Percentiles rank a stretch among this genome's conserved stretches.
These are phyloP conservation scores for Aspergillus sp. DNA, from an alignment of 2,329 filamentous ascomycete genomes.

Conservation along the genomic window DNA sequence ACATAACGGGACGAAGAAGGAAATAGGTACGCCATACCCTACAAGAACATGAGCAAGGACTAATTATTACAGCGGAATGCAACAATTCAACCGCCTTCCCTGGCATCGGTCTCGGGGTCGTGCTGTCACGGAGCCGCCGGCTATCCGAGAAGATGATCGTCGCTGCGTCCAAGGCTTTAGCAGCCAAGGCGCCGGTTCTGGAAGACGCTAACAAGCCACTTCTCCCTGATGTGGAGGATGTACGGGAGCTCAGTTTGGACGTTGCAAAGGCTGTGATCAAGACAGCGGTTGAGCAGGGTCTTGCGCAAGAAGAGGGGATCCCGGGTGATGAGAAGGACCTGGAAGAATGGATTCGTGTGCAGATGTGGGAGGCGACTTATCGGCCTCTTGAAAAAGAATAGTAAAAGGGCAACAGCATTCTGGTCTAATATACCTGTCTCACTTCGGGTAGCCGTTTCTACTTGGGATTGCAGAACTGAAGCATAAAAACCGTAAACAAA, in stretches of 20 bases:
- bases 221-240: constrained; percentile 72
- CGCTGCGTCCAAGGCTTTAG: constrained; percentile 72
- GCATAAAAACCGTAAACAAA: too few relatives aligned
- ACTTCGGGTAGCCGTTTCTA: too few relatives aligned
- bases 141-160: constrained; percentile 80
- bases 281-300: constrained; percentile 66
- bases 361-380: constrained; percentile 46
- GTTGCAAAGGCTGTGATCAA: constrained; percentile 76
- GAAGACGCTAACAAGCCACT: constrained; percentile 64
- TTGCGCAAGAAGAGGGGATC: constrained; percentile 66
- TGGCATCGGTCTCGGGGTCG: constrained; percentile 76
- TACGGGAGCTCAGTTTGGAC: constrained; percentile 72
- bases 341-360: constrained; percentile 41
- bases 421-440: too few relatives aligned
- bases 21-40: constrained; percentile 57
- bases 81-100: constrained; percentile 88
- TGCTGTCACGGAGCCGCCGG: constrained; percentile 66
- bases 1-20: constrained; percentile 54
- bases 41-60: not conserved
- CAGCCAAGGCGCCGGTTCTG: constrained; percentile 69
- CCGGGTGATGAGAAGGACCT: constrained; percentile 48
- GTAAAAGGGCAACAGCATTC: too few relatives aligned
- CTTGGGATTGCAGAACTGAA: too few relatives aligned
- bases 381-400: constrained; percentile 26
- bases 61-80: constrained; percentile 66